Evolutionary conservation across 2,329 filamentous ascomycete genomes (phyloP), one percentile per base, ranked within the genome.

Genomic region (Penicillium sp.): DNA sequence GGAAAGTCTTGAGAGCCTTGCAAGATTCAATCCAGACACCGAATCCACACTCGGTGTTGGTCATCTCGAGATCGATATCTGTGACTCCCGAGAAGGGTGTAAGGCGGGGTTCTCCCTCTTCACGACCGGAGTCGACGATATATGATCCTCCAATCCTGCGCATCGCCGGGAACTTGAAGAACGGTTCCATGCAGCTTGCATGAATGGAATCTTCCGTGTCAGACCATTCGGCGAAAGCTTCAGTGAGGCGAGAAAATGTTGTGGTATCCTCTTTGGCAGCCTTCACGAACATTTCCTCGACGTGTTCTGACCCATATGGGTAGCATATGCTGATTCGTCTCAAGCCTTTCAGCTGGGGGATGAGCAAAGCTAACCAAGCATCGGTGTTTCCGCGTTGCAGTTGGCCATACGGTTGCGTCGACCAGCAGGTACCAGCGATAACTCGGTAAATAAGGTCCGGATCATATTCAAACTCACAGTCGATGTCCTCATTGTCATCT

Each of bases 351-450:
- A 54, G 33, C 10, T 54, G 51, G 10, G 51, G 51, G 12, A 54
- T 40, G 13, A 54, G 42, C 42, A 54, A 13, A 23, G 42, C 51
- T 9, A 54, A 29, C 42, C 51, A 54, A 38, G 51, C 51, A 15
- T 54, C 51, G 9, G 51, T 48, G 4, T 54, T 51, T 43, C 50
- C 50, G 9, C n/a, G 25, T 2, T 7, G 13, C 19, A 51, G 19
- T 12, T 33, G 9, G 4, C 2, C 4, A 4, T n/a, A 2, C 6
- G 38, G 50, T 17, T 51, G 37, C 2, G 1, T 35, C 6, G 46
- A 48, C 50, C 50, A 51, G 17, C 25, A 25, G 3, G 50, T 43
- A 23, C 19, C 50, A 4, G 27, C 19, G 27, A 51, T 7, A 19
- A 51, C 6, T 6, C 21, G 17, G 6, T 13, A 1, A 12, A 54